Conservation (phyloP, 108 stramenopile genomes). For the Skeletonema tropicum region DNA sequence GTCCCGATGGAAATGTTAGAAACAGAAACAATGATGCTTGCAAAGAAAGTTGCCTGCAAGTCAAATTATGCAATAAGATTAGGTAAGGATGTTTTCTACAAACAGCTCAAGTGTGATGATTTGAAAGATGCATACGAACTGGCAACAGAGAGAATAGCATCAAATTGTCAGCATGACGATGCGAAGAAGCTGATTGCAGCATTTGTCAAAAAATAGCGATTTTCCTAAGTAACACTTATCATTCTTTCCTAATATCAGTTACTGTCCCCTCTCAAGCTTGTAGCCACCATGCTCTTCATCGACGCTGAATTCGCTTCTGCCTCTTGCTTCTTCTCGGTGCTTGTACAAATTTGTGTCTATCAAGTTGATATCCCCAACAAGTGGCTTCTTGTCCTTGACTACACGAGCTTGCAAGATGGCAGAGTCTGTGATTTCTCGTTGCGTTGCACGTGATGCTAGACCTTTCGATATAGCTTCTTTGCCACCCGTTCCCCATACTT, state of each 20-base stretch:
- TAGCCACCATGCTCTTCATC: constrained; percentile 52
- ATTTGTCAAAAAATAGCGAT: constrained; percentile 59
- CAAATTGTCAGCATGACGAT: constrained; percentile 60
- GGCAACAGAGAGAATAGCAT: constrained; percentile 61
- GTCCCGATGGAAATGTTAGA: constrained; percentile 35
- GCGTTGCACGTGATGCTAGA: constrained; percentile 28
- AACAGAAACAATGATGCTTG: constrained; percentile 37
- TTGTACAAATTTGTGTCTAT: constrained; percentile 46
- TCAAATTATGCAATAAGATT: constrained; percentile 52
- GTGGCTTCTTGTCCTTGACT: constrained; percentile 41
- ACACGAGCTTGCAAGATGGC: constrained; percentile 39
- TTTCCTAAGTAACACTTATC: neutral
- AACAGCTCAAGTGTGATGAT: constrained; percentile 47
- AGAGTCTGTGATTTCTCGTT: constrained; percentile 36
- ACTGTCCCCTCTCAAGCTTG: constrained; percentile 40
- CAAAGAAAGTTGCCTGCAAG: constrained; percentile 54
- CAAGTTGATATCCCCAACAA: constrained; percentile 46
- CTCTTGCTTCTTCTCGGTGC: constrained; percentile 39
- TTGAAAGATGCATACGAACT: constrained; percentile 62
- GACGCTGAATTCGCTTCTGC: constrained; percentile 43
- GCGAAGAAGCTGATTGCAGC: constrained; percentile 57
- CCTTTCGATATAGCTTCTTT: constrained; percentile 37
- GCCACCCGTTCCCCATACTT: constrained; percentile 50
- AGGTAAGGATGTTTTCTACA: constrained; percentile 66
- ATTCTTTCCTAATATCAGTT: neutral